Percentiles rank a stretch among this genome's conserved stretches.
These are phyloP conservation scores for Barnettozyma salicaria DNA, from an alignment of 805 yeast species.

Conservation along the genomic window DNA sequence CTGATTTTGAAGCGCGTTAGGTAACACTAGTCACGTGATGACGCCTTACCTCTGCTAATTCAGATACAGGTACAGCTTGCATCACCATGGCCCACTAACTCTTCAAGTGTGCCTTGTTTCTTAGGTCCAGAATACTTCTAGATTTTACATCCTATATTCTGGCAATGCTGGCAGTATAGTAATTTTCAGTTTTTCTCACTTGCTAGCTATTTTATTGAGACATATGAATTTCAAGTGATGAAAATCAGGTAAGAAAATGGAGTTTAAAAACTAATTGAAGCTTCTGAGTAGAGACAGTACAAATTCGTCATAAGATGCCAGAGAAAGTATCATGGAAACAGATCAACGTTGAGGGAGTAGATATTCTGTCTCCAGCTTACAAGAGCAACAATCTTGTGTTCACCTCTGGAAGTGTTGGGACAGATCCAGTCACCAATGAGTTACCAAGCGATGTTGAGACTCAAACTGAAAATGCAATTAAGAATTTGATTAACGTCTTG, in stretches of 20 bases:
- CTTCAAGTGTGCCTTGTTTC: neutral
- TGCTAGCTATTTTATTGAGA: too few species aligned
- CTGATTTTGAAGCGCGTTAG: neutral
- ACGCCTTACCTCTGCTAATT: too few species aligned
- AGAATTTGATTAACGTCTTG: conserved; percentile 37
- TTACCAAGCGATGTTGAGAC: conserved; percentile 37
- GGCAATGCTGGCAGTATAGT: too few species aligned
- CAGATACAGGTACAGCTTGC: too few species aligned
- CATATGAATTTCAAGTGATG: neutral
- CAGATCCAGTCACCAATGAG: conserved; percentile 35
- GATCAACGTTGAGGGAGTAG: conserved; percentile 26
- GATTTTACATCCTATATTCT: too few species aligned
- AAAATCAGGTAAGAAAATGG: neutral
- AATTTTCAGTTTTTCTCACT: too few species aligned
- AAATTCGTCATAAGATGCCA: conserved; percentile 9
- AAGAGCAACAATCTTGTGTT: conserved; percentile 37
- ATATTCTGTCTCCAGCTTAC: conserved; percentile 37
- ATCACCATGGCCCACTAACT: neutral
- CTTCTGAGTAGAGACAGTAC: neutral
- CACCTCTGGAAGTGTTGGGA: conserved; percentile 45
- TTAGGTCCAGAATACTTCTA: too few species aligned
- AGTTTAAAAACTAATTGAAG: neutral
- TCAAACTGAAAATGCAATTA: conserved; percentile 41
- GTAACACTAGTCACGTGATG: too few species aligned
- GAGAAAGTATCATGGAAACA: conserved; percentile 33